Evolutionary conservation across 257 asterid species (phyloP).

Genomic region (Gynochthodes officinalis): DNA sequence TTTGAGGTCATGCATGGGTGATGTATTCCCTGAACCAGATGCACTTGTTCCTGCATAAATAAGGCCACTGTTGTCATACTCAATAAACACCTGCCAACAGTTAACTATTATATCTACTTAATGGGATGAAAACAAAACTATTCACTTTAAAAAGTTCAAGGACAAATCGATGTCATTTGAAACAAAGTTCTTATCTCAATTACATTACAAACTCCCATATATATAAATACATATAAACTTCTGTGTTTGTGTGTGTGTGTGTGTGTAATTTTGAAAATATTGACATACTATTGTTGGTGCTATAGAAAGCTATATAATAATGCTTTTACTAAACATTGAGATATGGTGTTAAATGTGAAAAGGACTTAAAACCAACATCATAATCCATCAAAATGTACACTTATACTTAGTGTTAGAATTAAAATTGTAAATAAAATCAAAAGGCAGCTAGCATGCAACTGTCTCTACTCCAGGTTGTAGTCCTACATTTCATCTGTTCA

Average conservation of each 20-base stretch:
- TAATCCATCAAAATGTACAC: neutral
- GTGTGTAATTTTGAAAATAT: too few relatives aligned
- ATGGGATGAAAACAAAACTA: neutral
- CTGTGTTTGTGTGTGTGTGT: too few relatives aligned
- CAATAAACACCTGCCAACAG: neutral
- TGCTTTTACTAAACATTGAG: neutral
- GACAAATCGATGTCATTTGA: neutral
- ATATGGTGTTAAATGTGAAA: neutral
- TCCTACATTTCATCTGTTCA: conserved; percentile 1
- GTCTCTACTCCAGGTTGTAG: neutral
- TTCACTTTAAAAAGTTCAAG: neutral
- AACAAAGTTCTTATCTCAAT: neutral
- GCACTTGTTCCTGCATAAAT: conserved; percentile 35
- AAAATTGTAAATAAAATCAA: neutral
- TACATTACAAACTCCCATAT: neutral
- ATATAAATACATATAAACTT: too few relatives aligned
- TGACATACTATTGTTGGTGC: neutral
- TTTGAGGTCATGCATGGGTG: conserved; percentile 38
- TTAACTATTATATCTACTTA: neutral
- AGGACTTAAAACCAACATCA: neutral
- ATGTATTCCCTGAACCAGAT: conserved; percentile 29
- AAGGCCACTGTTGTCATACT: conserved; percentile 2
- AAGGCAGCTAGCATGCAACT: neutral
- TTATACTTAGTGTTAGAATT: neutral
- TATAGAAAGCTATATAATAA: neutral